phyloP scores from a whole-genome alignment of 1,284 basidiomycete genomes.

The Apiotrichum gracile region DNA sequence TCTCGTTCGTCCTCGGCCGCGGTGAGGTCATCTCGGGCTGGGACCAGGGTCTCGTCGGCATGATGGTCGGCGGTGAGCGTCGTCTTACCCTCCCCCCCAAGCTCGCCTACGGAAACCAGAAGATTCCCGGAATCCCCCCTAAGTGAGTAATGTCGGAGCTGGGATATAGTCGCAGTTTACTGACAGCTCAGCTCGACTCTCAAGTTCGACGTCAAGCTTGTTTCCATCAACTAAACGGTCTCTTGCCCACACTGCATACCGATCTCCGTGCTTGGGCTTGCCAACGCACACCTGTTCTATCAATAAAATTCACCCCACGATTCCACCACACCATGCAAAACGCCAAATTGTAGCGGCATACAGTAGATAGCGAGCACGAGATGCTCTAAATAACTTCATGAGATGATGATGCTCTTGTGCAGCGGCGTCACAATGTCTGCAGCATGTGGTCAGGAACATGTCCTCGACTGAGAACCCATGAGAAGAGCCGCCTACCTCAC shows the following conservation, averaged over 20 bases:
- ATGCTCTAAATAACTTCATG: not conserved
- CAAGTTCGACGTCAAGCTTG: conserved; percentile 54
- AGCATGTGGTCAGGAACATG: not conserved
- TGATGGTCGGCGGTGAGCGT: conserved; percentile 87
- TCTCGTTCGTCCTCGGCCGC: conserved; percentile 76
- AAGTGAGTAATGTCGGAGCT: conserved; percentile 24
- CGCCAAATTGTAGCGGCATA: not conserved
- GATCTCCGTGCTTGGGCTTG: not conserved
- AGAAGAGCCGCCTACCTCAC: too few relatives aligned
- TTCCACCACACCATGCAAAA: not conserved
- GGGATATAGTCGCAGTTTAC: not conserved
- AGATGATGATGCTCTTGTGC: not conserved
- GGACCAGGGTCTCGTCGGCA: conserved; percentile 86
- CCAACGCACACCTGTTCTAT: too few relatives aligned
- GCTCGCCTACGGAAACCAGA: conserved; percentile 53
- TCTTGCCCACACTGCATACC: not conserved
- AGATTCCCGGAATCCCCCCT: conserved; percentile 50
- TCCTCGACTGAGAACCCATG: too few relatives aligned
- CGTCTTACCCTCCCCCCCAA: conserved; percentile 56
- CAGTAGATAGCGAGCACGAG: not conserved
- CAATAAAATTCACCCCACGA: too few relatives aligned
- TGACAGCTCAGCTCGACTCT: conserved; percentile 45
- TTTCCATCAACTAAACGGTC: conserved; percentile 47
- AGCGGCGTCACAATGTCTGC: not conserved
- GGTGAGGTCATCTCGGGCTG: conserved; percentile 94